Evolutionary conservation across 352 stramenopile species (phyloP).

Genomic region (Globisporangium polare): DNA sequence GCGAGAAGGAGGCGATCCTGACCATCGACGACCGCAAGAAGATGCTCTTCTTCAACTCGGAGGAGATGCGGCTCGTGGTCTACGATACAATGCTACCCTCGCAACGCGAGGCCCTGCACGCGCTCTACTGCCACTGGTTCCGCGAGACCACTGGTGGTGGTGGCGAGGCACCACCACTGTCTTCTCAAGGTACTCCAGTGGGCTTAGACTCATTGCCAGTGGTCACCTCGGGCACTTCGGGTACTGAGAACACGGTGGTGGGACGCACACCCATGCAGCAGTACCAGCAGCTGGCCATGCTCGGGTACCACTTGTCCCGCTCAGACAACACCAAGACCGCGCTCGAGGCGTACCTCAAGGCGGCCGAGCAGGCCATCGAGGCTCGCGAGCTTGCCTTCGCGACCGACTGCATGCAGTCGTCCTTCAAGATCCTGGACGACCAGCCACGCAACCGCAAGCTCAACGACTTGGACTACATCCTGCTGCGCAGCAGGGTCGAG

Average conservation of each 20-base stretch:
- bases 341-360: conserved; percentile 58
- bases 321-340: conserved; percentile 47
- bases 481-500: conserved; percentile 65
- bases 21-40: conserved; percentile 51
- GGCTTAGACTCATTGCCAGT: not conserved
- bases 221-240: not conserved
- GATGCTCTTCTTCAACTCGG: conserved; percentile 59
- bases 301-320: conserved; percentile 64
- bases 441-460: conserved; percentile 36
- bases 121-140: conserved; percentile 62
- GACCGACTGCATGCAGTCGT: conserved; percentile 72
- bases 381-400: conserved; percentile 59
- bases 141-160: conserved; percentile 15
- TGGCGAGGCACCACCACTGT: too few relatives aligned
- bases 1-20: conserved; percentile 36
- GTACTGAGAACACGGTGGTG: not conserved
- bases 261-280: not conserved
- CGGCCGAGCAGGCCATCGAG: conserved; percentile 51
- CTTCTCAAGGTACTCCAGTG: not conserved
- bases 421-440: conserved; percentile 59
- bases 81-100: conserved; percentile 68
- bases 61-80: conserved; percentile 58
- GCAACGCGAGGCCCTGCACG: conserved; percentile 59
- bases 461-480: conserved; percentile 51
- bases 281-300: conserved; percentile 57